Base-by-base conservation (phyloP, 2,329 filamentous ascomycete species). In the Fusarium concolor region DNA sequence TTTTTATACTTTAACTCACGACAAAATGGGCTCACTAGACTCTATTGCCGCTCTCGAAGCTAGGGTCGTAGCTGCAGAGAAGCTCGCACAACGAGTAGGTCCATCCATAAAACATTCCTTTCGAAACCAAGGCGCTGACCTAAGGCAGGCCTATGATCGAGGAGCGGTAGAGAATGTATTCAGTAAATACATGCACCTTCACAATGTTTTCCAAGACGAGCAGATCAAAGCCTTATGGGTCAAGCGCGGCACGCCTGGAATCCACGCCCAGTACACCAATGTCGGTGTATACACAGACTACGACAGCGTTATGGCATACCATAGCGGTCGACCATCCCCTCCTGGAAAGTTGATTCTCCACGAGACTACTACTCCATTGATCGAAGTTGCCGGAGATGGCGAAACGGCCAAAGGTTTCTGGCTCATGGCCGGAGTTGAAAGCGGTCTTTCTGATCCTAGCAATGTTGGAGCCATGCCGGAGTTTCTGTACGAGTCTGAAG, bases 141-240 rank as follows among this genome's bases (percentile, higher is more conserved):
- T 0, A 1, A 4, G 4, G 1, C 4, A 50, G 47, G n/a, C 35
- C 2, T 43, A 42, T 6, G 33, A n/a, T 15, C 24, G 33, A 22
- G 47, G 47, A 1, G 35, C 39, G 3, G 47, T 29, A 1, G 47
- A 51, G n/a, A 43, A 51, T 1, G n/a, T 43, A 2, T 51, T 51
- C 10, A 51, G 47, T 35, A 51, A 51, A 14, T 51, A 51, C 12
- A 51, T 51, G 35, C 47, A 51, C 12, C 35, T 42, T 20, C 47
- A 51, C 7, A 51, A 51, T 28, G 35, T 51, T 1, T 51, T 51
- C n/a, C 35, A 51, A 5, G 47, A 51, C 5, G 47, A 51, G 6
- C 24, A 51, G 35, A 29, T 51, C 10, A 51, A 51, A 3, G 8
- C n/a, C 5, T 2, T 51, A 5, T 51, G 47, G 47, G 47, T 50